Evolutionary conservation across 2,329 filamentous ascomycete species (phyloP).

Genomic region (Thielaviopsis populi): DNA sequence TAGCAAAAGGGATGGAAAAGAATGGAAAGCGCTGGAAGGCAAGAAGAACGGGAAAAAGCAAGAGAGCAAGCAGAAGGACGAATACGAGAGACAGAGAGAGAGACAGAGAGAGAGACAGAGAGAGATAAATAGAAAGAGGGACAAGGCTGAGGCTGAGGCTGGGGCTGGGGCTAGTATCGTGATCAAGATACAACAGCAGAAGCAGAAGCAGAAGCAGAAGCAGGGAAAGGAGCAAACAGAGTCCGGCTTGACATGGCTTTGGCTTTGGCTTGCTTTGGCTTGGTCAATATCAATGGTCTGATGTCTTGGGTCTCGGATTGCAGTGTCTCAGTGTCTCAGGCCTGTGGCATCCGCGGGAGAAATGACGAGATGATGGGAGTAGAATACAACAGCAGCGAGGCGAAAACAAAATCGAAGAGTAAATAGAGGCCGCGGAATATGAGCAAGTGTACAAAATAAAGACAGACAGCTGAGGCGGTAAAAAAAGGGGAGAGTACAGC

Average conservation of each 20-base stretch:
- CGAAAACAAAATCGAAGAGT: background rate
- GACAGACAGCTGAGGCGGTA: background rate
- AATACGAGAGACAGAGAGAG: background rate
- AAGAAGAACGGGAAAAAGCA: background rate
- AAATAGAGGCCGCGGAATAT: background rate
- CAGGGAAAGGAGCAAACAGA: background rate
- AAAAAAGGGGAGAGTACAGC: background rate
- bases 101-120: background rate
- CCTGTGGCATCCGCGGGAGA: background rate
- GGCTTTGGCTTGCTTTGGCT: background rate
- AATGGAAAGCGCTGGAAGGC: background rate
- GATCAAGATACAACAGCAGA: background rate
- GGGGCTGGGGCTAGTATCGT: too few species aligned
- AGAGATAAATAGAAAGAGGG: background rate
- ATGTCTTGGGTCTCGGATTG: background rate
- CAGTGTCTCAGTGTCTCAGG: constrained; percentile 3
- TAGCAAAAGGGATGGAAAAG: background rate
- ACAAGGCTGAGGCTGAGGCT: background rate
- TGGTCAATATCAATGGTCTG: background rate
- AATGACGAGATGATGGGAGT: background rate
- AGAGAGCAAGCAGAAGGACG: too few species aligned
- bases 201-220: background rate
- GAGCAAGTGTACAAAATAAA: background rate
- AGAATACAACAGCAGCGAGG: background rate
- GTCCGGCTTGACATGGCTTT: background rate